Evolutionary conservation across 495 filamentous ascomycete genomes (phyloP).

Genomic region (Xylaria acuta): DNA sequence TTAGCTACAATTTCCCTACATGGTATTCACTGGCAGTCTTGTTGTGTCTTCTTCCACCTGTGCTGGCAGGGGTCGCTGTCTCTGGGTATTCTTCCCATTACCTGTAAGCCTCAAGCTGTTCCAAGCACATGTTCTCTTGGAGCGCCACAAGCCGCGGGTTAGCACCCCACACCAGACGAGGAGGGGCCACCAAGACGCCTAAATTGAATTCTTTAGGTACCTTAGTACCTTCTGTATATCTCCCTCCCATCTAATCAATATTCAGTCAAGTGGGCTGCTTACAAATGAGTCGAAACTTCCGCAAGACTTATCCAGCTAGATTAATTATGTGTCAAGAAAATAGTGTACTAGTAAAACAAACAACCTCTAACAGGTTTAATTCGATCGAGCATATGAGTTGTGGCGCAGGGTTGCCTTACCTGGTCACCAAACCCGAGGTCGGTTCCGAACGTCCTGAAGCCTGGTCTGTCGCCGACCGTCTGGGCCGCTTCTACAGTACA

Average conservation of each 20-base stretch:
- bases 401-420: background rate
- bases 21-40: background rate
- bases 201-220: background rate
- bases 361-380: background rate
- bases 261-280: background rate
- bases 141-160: too few species aligned
- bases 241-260: background rate
- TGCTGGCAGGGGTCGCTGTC: too few species aligned
- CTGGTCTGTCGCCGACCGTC: background rate
- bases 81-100: background rate
- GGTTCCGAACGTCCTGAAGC: constrained; percentile 1
- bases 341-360: background rate
- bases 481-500: background rate
- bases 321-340: background rate
- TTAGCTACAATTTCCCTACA: background rate
- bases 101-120: background rate
- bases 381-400: background rate
- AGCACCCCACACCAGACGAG: background rate
- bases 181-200: background rate
- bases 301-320: background rate
- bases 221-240: background rate
- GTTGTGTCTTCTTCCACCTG: background rate
- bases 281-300: background rate
- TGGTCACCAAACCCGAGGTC: background rate
- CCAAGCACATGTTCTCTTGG: background rate